Conservation (phyloP, 2,329 filamentous ascomycete species). For the Scortechinia acanthostroma region DNA sequence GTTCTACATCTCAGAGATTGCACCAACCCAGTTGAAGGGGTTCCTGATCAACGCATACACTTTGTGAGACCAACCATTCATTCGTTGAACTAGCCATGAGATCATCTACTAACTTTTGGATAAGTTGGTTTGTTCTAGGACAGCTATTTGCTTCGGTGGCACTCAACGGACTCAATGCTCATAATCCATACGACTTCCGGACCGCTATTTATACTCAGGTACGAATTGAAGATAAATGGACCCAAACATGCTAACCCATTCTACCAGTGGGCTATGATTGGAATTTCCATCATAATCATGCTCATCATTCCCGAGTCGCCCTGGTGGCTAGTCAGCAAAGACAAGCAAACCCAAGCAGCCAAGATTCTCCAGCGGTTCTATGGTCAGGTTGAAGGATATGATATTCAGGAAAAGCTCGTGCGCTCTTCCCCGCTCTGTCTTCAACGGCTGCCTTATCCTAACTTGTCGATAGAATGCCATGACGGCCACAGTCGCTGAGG, state of each 20-base stretch:
- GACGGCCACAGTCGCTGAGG: slow-evolving; percentile 20
- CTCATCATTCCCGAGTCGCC: slow-evolving; percentile 27
- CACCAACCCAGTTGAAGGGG: slow-evolving; percentile 28
- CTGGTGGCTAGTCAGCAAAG: slow-evolving; percentile 24
- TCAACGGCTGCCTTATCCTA: background rate
- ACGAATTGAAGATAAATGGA: slow-evolving; percentile 2
- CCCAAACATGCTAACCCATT: background rate
- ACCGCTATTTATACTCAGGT: slow-evolving; percentile 32
- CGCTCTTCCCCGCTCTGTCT: slow-evolving; percentile 2
- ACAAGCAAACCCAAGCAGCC: slow-evolving; percentile 17
- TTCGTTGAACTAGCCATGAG: background rate
- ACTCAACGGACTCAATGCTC: slow-evolving; percentile 20
- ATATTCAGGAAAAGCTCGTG: slow-evolving; percentile 20
- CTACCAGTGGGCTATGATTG: slow-evolving; percentile 31
- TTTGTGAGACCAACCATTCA: slow-evolving; percentile 16
- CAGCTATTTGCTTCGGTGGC: slow-evolving; percentile 31
- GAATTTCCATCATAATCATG: slow-evolving; percentile 26
- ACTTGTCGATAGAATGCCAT: slow-evolving; percentile 24
- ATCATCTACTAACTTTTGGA: too few relatives aligned
- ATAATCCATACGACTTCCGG: slow-evolving; percentile 21
- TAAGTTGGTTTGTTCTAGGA: slow-evolving; percentile 32
- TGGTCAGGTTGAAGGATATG: slow-evolving; percentile 17
- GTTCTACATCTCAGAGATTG: slow-evolving; percentile 29
- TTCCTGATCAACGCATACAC: slow-evolving; percentile 28
- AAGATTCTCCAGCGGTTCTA: slow-evolving; percentile 16